Evolutionary conservation across 768 basidiomycete species (phyloP), one percentile per base, ranked within the genome.

Genomic region (Suillus spraguei): DNA sequence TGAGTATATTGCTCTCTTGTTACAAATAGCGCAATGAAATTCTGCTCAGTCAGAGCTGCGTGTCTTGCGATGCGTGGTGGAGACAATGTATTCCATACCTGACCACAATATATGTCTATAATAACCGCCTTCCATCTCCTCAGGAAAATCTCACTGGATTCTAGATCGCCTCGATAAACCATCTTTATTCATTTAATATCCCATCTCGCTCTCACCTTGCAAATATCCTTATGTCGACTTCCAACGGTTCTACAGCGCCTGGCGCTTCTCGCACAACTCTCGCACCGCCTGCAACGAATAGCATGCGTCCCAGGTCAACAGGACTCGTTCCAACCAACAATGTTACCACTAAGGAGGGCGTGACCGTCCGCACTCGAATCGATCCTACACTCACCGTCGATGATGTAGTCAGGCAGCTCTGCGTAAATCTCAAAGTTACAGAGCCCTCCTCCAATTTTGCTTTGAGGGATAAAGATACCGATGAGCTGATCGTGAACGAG

Each of bases 401-500:
- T 60, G 93, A 95, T 72, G 94, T 95, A 62, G 84, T 95, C 59
- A 87, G 85, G 62, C 92, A 94, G 74, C 83, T 95, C 11, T 94
- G 92, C 69, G 77, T 88, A 67, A 94, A 88, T 76, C 79, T 97
- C 67, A 88, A 90, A 75, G 87, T 94, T 63, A 86, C 85, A 63
- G 92, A 92, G 44, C 82, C 90, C 0, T 83, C 91, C 1, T 82
- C 83, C 1, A 78, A 90, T 66, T 95, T 86, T 71, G 90, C 93
- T 1, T 75, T 97, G 64, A 83, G 94, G 68, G 93, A 95, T 72
- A 76, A 76, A 32, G 91, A 93, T 68, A 85, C 82, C 17, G 91
- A 91, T 64, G 92, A 92, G 67, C 76, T 96, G 54, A 89, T 97
- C 20, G 95, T 93, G 33, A 90, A 91, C 69, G 92, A 94, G 66